Evolutionary conservation across 2,329 filamentous ascomycete genomes (phyloP).

Genomic region (Colletotrichum navitas): DNA sequence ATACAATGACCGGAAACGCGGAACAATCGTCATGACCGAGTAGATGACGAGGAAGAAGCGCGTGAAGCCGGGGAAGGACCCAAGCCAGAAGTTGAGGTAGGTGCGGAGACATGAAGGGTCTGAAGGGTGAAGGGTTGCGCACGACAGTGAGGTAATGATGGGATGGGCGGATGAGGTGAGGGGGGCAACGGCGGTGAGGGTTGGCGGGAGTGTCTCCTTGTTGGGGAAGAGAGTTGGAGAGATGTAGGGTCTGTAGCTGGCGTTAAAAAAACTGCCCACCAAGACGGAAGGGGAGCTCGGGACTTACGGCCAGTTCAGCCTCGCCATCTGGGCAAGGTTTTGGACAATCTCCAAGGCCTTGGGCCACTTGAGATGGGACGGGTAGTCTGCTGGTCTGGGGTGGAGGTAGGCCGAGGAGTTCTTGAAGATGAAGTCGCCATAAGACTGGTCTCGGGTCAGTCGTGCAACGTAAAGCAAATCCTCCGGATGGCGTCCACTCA

Average conservation of each 20-base stretch:
- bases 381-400: constrained; percentile 75
- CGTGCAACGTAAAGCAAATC: background rate
- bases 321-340: constrained; percentile 83
- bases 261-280: constrained; percentile 38
- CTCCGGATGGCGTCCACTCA: constrained; percentile 50
- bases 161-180: constrained; percentile 89
- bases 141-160: constrained; percentile 85
- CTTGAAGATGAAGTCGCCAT: constrained; percentile 70
- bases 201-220: constrained; percentile 74
- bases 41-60: constrained; percentile 84
- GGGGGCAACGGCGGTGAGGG: constrained; percentile 77
- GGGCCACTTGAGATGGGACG: constrained; percentile 79
- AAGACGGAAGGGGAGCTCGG: background rate
- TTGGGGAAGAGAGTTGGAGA: constrained; percentile 89
- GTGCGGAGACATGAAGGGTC: constrained; percentile 91
- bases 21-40: constrained; percentile 74
- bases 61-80: constrained; percentile 82
- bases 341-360: constrained; percentile 81
- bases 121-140: constrained; percentile 87
- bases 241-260: constrained; percentile 72
- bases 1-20: constrained; percentile 76
- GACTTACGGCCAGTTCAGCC: constrained; percentile 84
- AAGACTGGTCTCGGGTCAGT: constrained; percentile 45
- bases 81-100: constrained; percentile 88
- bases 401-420: constrained; percentile 86